A percentile compares a stretch with the other conserved stretches of the same genome.
phyloP scores from a whole-genome alignment of 208 protist genomes.

The Trypanosoma platydactyli region DNA sequence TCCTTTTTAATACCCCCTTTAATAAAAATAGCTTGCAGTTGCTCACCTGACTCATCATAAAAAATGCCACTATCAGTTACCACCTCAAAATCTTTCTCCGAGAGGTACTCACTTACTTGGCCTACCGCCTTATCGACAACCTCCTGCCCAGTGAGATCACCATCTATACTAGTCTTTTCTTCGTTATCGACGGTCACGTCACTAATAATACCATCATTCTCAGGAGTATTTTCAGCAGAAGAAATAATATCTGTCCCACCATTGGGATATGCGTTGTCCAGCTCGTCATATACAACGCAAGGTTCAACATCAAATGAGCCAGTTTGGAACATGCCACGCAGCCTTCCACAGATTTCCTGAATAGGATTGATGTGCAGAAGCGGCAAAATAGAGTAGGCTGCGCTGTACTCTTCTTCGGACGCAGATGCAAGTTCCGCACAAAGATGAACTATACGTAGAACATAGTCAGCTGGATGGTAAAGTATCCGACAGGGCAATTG shows the following conservation, averaged over 20 bases:
- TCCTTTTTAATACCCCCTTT: constrained; percentile 44
- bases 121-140: constrained; percentile 51
- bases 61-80: constrained; percentile 53
- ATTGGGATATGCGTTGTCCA: neutral
- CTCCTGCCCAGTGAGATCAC: constrained; percentile 65
- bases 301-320: constrained; percentile 10
- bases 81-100: constrained; percentile 60
- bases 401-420: constrained; percentile 27
- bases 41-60: constrained; percentile 54
- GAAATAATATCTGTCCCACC: neutral
- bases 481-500: constrained; percentile 29
- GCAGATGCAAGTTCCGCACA: constrained; percentile 30
- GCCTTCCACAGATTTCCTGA: constrained; percentile 43
- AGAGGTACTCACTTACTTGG: constrained; percentile 49
- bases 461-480: constrained; percentile 74
- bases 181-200: constrained; percentile 6
- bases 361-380: constrained; percentile 75
- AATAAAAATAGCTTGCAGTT: constrained; percentile 72
- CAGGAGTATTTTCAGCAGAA: neutral
- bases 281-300: neutral
- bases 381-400: constrained; percentile 32
- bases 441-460: constrained; percentile 65
- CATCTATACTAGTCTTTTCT: constrained; percentile 7
- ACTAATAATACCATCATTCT: neutral
- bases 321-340: constrained; percentile 32